Evolutionary conservation across 805 yeast genomes (phyloP).

Genomic region (Myxozyma neotropica): DNA sequence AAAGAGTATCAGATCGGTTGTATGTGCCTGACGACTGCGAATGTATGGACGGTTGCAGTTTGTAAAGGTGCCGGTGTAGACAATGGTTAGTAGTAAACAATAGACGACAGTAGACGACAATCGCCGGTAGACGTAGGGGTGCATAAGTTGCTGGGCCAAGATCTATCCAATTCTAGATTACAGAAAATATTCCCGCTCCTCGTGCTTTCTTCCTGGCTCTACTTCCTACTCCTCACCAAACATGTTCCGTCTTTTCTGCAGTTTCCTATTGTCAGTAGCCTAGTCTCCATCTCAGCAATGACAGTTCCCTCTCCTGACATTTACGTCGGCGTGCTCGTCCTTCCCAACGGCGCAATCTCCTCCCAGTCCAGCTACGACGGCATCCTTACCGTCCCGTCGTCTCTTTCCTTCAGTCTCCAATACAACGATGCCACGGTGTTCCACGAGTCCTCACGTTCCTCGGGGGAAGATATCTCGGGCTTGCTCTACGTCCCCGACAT

Average conservation of each 20-base stretch:
- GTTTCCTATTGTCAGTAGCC: not conserved
- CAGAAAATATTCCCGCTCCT: too few relatives aligned
- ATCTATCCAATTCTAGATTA: too few relatives aligned
- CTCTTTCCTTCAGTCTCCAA: conserved; percentile 16
- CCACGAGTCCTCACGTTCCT: conserved; percentile 12
- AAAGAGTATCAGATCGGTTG: too few relatives aligned
- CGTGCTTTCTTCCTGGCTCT: too few relatives aligned
- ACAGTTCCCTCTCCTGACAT: conserved; percentile 7
- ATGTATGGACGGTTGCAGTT: too few relatives aligned
- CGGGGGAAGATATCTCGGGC: conserved; percentile 11
- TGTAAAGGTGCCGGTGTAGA: too few relatives aligned
- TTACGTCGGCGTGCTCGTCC: conserved; percentile 30
- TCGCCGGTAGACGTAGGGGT: too few relatives aligned
- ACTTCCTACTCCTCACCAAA: too few relatives aligned
- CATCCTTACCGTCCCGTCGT: conserved; percentile 17
- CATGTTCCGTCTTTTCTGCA: not conserved
- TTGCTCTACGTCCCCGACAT: conserved; percentile 28
- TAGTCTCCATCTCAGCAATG: not conserved
- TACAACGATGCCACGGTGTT: conserved; percentile 6
- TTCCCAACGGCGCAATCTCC: conserved; percentile 17
- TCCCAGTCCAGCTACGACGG: not conserved
- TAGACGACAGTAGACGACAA: too few relatives aligned
- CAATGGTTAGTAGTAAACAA: too few relatives aligned
- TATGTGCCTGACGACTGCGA: too few relatives aligned
- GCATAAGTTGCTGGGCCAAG: too few relatives aligned